Conservation (phyloP, 306 rosid genomes). For the Astragalus membranaceus region DNA sequence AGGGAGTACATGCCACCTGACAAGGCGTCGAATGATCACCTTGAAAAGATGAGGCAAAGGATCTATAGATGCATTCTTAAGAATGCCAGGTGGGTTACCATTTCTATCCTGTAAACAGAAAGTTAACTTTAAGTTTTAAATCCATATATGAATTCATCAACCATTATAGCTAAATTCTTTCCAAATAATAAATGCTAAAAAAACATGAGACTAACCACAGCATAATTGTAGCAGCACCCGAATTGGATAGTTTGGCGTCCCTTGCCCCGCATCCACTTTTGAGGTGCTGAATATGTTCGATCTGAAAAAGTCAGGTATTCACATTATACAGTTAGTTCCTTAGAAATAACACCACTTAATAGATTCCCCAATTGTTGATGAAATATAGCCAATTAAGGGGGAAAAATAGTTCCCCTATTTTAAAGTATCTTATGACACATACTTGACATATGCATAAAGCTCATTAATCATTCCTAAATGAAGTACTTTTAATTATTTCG, state of each 20-base stretch:
- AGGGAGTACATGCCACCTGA: constrained; percentile 89
- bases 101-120: constrained; percentile 65
- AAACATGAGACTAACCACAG: constrained; percentile 43
- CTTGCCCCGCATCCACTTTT: constrained; percentile 97
- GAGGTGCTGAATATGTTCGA: constrained; percentile 80
- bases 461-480: background rate
- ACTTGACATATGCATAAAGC: background rate
- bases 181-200: too few relatives aligned
- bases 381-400: background rate
- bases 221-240: constrained; percentile 97
- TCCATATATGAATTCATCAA: constrained; percentile 2
- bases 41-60: constrained; percentile 83
- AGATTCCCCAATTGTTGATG: background rate
- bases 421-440: background rate
- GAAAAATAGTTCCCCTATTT: background rate
- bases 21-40: constrained; percentile 84
- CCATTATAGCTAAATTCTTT: too few relatives aligned
- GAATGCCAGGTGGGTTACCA: constrained; percentile 92
- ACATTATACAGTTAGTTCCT: background rate
- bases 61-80: constrained; percentile 47
- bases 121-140: background rate
- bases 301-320: constrained; percentile 46
- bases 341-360: background rate
- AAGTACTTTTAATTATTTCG: background rate
- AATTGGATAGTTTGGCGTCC: constrained; percentile 91